Percentiles rank a stretch among this genome's conserved stretches.
phyloP scores from a whole-genome alignment of 1,139 yeast genomes.

The Pichia sp. region DNA sequence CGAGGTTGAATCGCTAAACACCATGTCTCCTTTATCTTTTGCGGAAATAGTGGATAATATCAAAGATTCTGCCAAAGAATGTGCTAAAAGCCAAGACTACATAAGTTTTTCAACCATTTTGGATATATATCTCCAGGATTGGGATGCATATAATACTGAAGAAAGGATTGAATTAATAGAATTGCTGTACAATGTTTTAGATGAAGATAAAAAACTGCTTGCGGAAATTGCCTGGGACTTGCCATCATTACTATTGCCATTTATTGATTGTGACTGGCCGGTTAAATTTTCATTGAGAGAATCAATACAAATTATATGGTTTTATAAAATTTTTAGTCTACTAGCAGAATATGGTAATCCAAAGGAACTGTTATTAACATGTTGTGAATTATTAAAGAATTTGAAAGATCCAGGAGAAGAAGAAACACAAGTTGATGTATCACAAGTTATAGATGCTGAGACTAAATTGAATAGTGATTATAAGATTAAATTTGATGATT shows the following conservation, averaged over 20 bases:
- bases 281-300: constrained; percentile 14
- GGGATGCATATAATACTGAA: constrained; percentile 38
- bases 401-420: constrained; percentile 27
- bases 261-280: constrained; percentile 32
- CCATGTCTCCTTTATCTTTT: constrained; percentile 17
- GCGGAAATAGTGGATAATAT: constrained; percentile 18
- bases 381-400: constrained; percentile 53
- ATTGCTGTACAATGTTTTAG: constrained; percentile 39
- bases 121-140: constrained; percentile 54
- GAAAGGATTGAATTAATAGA: constrained; percentile 44
- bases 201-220: constrained; percentile 42
- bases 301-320: constrained; percentile 22
- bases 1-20: constrained; percentile 21
- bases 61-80: constrained; percentile 24
- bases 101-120: constrained; percentile 67
- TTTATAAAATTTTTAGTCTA: constrained; percentile 49
- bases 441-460: background rate
- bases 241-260: constrained; percentile 54
- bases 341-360: constrained; percentile 67
- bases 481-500: background rate
- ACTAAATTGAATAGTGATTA: background rate
- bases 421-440: constrained; percentile 14
- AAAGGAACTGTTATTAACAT: constrained; percentile 67
- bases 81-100: constrained; percentile 46
- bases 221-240: constrained; percentile 85